phyloP scores from a whole-genome alignment of 495 filamentous ascomycete genomes.

The Hypoxylon trugodes region DNA sequence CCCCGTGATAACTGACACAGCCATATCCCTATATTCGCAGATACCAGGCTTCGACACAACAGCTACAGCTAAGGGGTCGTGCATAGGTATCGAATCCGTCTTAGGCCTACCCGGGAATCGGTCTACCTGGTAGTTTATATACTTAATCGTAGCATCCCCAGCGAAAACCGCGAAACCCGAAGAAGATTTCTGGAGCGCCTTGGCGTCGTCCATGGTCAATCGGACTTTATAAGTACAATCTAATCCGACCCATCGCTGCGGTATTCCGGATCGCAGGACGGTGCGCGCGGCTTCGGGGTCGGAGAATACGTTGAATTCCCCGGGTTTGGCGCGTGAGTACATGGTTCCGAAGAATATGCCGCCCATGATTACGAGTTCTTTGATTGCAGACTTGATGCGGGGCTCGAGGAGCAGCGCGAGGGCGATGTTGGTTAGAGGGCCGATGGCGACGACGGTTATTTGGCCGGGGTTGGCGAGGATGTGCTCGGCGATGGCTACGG shows the following conservation, averaged over 20 bases:
- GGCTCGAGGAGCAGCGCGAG: constrained; percentile 51
- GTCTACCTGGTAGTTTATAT: background rate
- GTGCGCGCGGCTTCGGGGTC: constrained; percentile 56
- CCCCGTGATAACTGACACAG: background rate
- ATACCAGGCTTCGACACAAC: background rate
- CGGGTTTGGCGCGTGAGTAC: constrained; percentile 46
- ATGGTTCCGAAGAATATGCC: constrained; percentile 53
- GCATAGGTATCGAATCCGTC: background rate
- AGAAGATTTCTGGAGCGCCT: background rate
- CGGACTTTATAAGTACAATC: background rate
- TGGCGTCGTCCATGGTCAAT: background rate
- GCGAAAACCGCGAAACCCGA: background rate
- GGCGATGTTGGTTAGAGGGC: constrained; percentile 55
- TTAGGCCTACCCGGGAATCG: background rate
- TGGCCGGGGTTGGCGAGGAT: constrained; percentile 24
- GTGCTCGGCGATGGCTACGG: constrained; percentile 26
- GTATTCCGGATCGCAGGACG: constrained; percentile 51
- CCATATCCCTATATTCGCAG: background rate
- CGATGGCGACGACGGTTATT: constrained; percentile 31
- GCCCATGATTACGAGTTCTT: constrained; percentile 54
- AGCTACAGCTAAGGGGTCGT: background rate
- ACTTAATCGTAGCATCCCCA: background rate
- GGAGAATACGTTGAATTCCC: constrained; percentile 54
- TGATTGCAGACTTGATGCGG: constrained; percentile 50
- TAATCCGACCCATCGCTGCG: constrained; percentile 22